Evolutionary conservation across 73 alveolate genomes (phyloP), one percentile per base, ranked within the genome.

Genomic region (Paramecium sexaurelia): DNA sequence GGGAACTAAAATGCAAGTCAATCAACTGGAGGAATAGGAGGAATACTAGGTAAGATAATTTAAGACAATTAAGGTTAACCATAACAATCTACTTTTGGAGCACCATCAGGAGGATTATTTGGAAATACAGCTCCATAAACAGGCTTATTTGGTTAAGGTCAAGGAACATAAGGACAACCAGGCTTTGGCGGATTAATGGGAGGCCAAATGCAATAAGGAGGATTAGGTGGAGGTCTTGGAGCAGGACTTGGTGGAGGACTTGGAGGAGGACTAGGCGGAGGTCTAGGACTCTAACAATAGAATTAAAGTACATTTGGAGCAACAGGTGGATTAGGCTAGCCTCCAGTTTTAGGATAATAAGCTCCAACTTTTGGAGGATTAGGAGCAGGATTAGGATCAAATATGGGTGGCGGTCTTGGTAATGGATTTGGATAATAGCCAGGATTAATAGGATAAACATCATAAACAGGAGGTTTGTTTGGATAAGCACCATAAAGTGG

Each of bases 161-260:
- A 78, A 20, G 43, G 55, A 15, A 13, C 20, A 41, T 40, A 32
- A 41, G 68, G 57, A 35, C 40, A 85, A 43, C 55, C 67, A 27
- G 83, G 39, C 6, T 61, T 61, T 29, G 83, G 83, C 11, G 93
- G 67, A 20, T 29, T 57, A 66, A 47, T 36, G 43, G 87, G 73
- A 36, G 93, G 45, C 43, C 26, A 29, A 20, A 61, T 51, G 67
- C 68, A 15, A 55, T 71, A 85, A 9, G 93, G 93, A 33, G 73
- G 75, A 29, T 66, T 86, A 11, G 93, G 93, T 4, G 93, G 88
- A 55, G 88, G 88, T 37, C 55, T 86, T 24, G 93, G 93, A 27
- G 93, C 88, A 3, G 93, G 92, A 10, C 68, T 85, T n/a, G 92
- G 92, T 8, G 92, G 93, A 5, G 93, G 93, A 3, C 84, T 86